Evolutionary conservation across 768 basidiomycete species (phyloP), one percentile per base, ranked within the genome.

Genomic region (Rhodotorula paludigena): DNA sequence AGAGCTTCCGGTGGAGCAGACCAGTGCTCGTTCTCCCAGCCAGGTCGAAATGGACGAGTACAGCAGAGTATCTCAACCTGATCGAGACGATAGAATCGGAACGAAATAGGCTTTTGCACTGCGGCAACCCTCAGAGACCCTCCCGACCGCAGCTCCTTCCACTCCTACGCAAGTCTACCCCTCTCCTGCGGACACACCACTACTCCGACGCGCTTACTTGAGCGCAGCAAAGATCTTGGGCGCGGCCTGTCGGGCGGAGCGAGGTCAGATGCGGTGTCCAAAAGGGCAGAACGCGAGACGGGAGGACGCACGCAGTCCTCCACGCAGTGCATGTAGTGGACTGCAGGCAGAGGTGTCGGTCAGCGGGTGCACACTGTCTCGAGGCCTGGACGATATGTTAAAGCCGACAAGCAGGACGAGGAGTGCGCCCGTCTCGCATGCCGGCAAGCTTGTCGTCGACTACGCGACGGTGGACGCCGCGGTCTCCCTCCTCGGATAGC

Each of bases 271-370:
- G 7, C n/a, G 32, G 8, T 15, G 3, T 5, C 2, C 2, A 28
- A 4, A 21, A 23, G 39, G 32, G 28, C 10, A 8, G n/a, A 39
- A 33, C 21, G n/a, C 12, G 33, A 21, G 39, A 47, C 18, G 6
- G 16, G 33, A 21, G 41, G 25, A 68, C 74, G 33, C 57, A 75
- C 74, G 71, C 74, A 75, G 16, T 64, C 73, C 57, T 75, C 73
- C 28, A 75, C 74, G 63, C 74, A 75, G 68, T 75, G 74, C 74
- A 75, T 75, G 56, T 68, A 63, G 68, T 75, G 74, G 71, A 75
- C 74, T 75, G 61, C 44, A 4, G 28, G 23, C 3, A 25, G 16
- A 21, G 10, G 12, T 0, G 16, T 12, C 3, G 23, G 64, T 61
- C 66, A 67, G 66, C 28, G n/a, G n/a, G n/a, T n/a, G n/a, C n/a